phyloP scores from a whole-genome alignment of 352 stramenopile species.

The Plasmopara viticola region DNA sequence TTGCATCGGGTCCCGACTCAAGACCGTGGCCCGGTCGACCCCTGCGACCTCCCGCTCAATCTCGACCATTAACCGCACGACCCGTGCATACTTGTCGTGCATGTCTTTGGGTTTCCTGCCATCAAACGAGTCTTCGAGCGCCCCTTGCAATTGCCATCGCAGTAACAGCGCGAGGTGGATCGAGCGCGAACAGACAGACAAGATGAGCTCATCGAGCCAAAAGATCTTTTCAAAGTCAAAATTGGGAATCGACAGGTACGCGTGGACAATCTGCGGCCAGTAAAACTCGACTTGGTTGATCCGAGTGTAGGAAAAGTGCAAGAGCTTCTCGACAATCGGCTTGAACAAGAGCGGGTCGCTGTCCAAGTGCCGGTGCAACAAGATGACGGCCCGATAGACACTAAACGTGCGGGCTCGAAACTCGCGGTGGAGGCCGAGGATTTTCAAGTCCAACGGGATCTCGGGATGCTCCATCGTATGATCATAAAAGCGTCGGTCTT shows the following conservation, averaged over 20 bases:
- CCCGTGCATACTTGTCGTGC: slow-evolving; percentile 81
- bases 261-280: slow-evolving; percentile 87
- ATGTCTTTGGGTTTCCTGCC: slow-evolving; percentile 68
- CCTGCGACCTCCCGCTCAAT: slow-evolving; percentile 81
- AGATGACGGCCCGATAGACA: slow-evolving; percentile 78
- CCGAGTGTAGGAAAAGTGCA: slow-evolving; percentile 82
- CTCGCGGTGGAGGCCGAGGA: slow-evolving; percentile 80
- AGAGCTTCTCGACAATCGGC: slow-evolving; percentile 75
- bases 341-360: slow-evolving; percentile 83
- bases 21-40: slow-evolving; percentile 53
- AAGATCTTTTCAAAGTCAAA: slow-evolving; percentile 89
- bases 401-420: slow-evolving; percentile 76
- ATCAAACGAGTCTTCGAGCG: slow-evolving; percentile 81
- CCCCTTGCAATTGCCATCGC: slow-evolving; percentile 82
- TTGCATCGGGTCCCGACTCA: slow-evolving; percentile 42
- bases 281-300: slow-evolving; percentile 91
- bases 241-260: slow-evolving; percentile 81
- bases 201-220: slow-evolving; percentile 82
- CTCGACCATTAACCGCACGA: slow-evolving; percentile 81
- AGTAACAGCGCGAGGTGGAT: slow-evolving; percentile 81
- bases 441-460: slow-evolving; percentile 79
- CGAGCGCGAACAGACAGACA: slow-evolving; percentile 84
- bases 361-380: slow-evolving; percentile 81
- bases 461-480: slow-evolving; percentile 82
- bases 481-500: slow-evolving; percentile 77